Evolutionary conservation across 176 grass and related monocot genomes (phyloP).

Genomic region (Zoysia japonica): DNA sequence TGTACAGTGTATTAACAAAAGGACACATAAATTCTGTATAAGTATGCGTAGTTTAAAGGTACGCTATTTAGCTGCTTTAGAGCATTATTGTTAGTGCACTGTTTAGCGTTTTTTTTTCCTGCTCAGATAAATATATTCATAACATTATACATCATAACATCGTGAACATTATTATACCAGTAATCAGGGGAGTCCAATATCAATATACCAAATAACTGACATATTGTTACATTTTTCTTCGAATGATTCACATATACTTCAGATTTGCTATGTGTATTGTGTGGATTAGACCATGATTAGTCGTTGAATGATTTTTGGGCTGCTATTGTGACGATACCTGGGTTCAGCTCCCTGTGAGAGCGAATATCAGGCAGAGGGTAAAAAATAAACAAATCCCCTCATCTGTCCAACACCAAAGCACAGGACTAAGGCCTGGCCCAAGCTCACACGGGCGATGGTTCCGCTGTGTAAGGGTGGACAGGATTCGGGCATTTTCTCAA

Average conservation of each 20-base stretch:
- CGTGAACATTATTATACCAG: not conserved
- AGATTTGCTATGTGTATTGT: not conserved
- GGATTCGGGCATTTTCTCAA: no score
- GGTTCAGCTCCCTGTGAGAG: no score
- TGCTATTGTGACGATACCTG: not conserved
- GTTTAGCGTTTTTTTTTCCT: not conserved
- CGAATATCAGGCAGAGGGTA: no score
- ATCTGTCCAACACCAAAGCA: no score
- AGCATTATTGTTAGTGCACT: not conserved
- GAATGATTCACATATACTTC: not conserved
- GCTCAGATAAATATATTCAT: not conserved
- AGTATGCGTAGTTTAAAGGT: not conserved
- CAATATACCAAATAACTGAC: not conserved
- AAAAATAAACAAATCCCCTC: no score
- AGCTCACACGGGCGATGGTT: no score
- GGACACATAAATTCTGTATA: not conserved
- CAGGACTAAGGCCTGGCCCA: no score
- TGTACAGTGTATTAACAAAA: not conserved
- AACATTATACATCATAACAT: not conserved
- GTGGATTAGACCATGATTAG: not conserved
- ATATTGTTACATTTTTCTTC: not conserved
- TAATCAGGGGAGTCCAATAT: not conserved
- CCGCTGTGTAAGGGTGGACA: no score
- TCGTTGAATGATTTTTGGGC: not conserved
- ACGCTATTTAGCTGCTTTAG: not conserved